Base-by-base conservation (phyloP, 345 rosid species). In the Eucalyptus albens region DNA sequence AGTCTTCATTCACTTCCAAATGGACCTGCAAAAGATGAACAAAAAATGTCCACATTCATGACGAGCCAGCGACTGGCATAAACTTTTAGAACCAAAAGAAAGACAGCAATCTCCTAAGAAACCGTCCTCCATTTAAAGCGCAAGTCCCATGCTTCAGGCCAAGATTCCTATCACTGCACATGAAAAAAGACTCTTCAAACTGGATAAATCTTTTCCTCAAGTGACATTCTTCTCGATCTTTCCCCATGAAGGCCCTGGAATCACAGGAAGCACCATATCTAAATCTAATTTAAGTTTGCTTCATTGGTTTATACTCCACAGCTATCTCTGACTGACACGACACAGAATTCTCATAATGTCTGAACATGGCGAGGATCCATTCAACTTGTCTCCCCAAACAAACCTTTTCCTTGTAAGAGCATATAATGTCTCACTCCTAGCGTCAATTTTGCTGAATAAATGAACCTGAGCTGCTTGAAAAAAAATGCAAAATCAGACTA, bases 11-110 rank as follows among this genome's bases (percentile, higher is more conserved):
- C 91, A 51, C 65, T 93, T 92, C 91, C 91, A 93, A 80, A 93
- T 85, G 90, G 65, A 93, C 98, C 98, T 96, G 97, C 96, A 95
- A 92, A 92, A 91, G 92, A 93, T 92, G 87, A 90, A 94, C 89
- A 91, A 93, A 91, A 86, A 92, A 91, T 91, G 90, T 82, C 93
- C 91, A 88, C 91, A 91, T 90, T 94, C 91, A 94, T 90, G 90
- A 92, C 91, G 89, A 89, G 92, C 93, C 91, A 91, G 90, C 67
- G 86, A 92, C 88, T 88, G 89, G 90, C 89, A 89, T 92, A 92
- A 93, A 91, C 88, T 89, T 90, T 92, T 89, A 86, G 90, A 87
- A 86, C 93, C 93, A 93, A 94, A 91, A 93, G 69, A 92, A 93
- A 91, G 88, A 91, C 89, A 90, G 88, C 89, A 77, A 89, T 92